Conservation (phyloP, 164 flowering plant species). For the Vitis labrusca region DNA sequence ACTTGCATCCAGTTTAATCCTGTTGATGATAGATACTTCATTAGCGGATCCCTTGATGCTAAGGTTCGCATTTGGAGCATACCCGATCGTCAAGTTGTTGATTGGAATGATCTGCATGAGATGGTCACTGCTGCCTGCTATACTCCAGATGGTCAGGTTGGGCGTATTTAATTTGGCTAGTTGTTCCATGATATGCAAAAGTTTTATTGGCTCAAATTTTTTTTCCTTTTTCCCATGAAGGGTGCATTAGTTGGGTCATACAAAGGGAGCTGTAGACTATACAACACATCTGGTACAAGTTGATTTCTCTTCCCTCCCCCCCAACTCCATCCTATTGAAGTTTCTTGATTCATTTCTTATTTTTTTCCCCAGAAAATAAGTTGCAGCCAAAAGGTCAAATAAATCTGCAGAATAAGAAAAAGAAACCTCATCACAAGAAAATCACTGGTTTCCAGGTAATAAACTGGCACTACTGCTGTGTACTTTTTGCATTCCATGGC, state of each 20-base stretch:
- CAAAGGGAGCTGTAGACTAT: constrained; percentile 87
- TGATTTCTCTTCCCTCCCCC: not conserved
- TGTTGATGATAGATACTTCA: constrained; percentile 92
- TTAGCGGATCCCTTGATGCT: constrained; percentile 96
- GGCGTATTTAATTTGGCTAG: constrained; percentile 2
- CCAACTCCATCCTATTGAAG: not conserved
- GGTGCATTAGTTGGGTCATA: constrained; percentile 96
- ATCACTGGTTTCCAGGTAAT: constrained; percentile 97
- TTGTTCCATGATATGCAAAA: no score
- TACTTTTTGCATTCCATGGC: not conserved
- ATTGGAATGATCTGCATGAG: constrained; percentile 96
- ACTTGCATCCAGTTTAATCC: constrained; percentile 99
- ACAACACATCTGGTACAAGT: constrained; percentile 72
- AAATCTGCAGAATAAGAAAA: constrained; percentile 80
- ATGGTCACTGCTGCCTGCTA: constrained; percentile 99
- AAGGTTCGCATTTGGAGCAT: constrained; percentile 99
- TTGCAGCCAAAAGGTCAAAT: constrained; percentile 69
- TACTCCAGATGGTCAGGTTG: constrained; percentile 98
- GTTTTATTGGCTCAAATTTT: constrained; percentile 17
- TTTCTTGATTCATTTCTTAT: not conserved
- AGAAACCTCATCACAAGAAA: constrained; percentile 88
- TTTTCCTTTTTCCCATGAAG: constrained; percentile 35
- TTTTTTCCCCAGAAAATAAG: constrained; percentile 61
- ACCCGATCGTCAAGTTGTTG: constrained; percentile 93
- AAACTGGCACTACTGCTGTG: not conserved